phyloP scores from a whole-genome alignment of 2,329 filamentous ascomycete species.

The Ceratocystis huliohia region DNA sequence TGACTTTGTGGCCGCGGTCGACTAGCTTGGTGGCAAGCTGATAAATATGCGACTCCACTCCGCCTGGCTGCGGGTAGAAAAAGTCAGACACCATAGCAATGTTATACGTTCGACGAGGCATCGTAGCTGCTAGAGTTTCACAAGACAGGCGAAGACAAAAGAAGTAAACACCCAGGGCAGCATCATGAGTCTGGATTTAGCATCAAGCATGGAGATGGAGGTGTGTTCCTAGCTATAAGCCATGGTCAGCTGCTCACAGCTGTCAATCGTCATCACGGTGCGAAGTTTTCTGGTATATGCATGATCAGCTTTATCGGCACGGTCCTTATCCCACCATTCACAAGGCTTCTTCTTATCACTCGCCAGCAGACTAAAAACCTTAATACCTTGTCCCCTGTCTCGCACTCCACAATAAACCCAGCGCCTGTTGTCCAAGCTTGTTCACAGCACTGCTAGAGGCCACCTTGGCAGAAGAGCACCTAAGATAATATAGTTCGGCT shows the following conservation, averaged over 20 bases:
- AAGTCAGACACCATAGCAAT: constrained; percentile 96
- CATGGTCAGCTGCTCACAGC: not conserved
- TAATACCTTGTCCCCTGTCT: not conserved
- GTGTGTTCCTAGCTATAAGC: not conserved
- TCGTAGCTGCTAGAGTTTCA: constrained; percentile 27
- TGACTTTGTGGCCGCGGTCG: constrained; percentile 93
- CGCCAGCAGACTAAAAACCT: not conserved
- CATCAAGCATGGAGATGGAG: constrained; percentile 4
- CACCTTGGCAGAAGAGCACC: constrained; percentile 17
- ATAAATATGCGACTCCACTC: constrained; percentile 96
- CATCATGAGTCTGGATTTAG: not conserved
- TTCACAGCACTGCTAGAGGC: constrained; percentile 14
- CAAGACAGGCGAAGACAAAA: not conserved
- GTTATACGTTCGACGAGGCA: constrained; percentile 48
- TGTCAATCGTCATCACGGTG: not conserved
- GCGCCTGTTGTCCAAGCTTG: not conserved
- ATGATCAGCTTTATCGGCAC: not conserved
- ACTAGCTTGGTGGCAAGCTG: constrained; percentile 93
- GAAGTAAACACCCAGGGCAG: not conserved
- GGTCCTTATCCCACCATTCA: not conserved
- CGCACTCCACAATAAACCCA: not conserved
- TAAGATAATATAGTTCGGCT: constrained; percentile 1
- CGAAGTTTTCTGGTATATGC: too few species aligned
- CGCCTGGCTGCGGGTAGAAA: constrained; percentile 96
- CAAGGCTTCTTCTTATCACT: not conserved